A percentile compares a stretch with the other conserved stretches of the same genome.
phyloP scores from a whole-genome alignment of 23 red algal species.

The Gracilaria gracilis region DNA sequence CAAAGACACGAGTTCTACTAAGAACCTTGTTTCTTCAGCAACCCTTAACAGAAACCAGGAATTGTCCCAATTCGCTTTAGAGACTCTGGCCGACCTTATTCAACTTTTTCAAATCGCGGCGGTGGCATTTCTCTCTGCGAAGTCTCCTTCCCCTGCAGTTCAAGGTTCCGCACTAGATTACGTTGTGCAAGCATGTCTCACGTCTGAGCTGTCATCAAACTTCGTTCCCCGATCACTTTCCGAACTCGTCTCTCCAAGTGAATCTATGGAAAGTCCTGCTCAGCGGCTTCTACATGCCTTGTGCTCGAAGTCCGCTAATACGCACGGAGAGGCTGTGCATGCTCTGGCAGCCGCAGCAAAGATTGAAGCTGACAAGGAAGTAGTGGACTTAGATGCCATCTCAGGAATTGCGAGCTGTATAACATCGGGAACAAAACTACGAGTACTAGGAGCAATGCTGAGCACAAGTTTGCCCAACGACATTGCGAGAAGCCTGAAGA shows the following conservation, averaged over 20 bases:
- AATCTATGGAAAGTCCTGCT: conserved; percentile 32
- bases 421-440: conserved; percentile 28
- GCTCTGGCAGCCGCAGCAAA: conserved; percentile 29
- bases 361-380: conserved; percentile 45
- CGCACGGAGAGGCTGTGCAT: conserved; percentile 30
- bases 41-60: conserved; percentile 11
- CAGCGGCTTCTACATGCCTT: conserved; percentile 42
- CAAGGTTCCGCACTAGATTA: conserved; percentile 52
- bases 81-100: conserved; percentile 61
- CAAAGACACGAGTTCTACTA: not conserved
- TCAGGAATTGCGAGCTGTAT: conserved; percentile 51
- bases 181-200: conserved; percentile 41
- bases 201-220: not conserved
- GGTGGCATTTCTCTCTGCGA: conserved; percentile 37
- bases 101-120: conserved; percentile 61
- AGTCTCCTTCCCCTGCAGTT: conserved; percentile 19
- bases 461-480: conserved; percentile 48
- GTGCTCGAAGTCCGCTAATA: conserved; percentile 21
- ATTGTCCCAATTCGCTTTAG: conserved; percentile 45
- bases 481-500: conserved; percentile 45
- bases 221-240: conserved; percentile 28
- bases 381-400: conserved; percentile 7
- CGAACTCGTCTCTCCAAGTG: conserved; percentile 7
- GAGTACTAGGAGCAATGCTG: conserved; percentile 49
- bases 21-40: not conserved